phyloP scores from a whole-genome alignment of 441 rosid species.

The Flueggea neowawraea region DNA sequence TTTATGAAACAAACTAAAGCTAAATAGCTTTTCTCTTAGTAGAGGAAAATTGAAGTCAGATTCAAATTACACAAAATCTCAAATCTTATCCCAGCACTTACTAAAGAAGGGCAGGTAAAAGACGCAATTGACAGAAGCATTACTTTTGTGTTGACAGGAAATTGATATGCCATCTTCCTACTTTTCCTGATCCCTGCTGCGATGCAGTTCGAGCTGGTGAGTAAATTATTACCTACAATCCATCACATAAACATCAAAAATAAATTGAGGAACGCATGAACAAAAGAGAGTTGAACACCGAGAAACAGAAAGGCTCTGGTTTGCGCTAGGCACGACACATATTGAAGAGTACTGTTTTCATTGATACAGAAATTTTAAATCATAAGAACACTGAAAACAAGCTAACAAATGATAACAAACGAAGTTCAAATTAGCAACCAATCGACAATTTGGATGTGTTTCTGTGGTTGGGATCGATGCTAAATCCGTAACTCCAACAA shows the following conservation, averaged over 20 bases:
- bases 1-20: too few relatives aligned
- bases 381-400: too few relatives aligned
- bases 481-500: too few relatives aligned
- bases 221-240: conserved; percentile 66
- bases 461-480: too few relatives aligned
- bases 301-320: neutral
- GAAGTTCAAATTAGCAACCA: too few relatives aligned
- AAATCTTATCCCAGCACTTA: neutral
- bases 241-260: conserved; percentile 2
- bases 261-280: neutral
- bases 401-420: too few relatives aligned
- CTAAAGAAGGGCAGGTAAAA: neutral
- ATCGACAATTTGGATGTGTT: too few relatives aligned
- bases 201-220: conserved; percentile 89
- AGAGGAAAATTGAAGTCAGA: too few relatives aligned
- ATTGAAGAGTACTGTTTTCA: neutral
- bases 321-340: neutral
- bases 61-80: too few relatives aligned
- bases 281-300: neutral
- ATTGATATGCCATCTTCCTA: conserved; percentile 85
- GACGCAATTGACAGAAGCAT: neutral
- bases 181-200: conserved; percentile 90
- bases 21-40: too few relatives aligned
- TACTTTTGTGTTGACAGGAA: conserved; percentile 85
- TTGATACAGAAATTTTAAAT: too few relatives aligned